A percentile compares a stretch with the other conserved stretches of the same genome.
These are phyloP conservation scores for Osmanthus fragrans DNA, from an alignment of 257 asterid species.

Conservation along the genomic window DNA sequence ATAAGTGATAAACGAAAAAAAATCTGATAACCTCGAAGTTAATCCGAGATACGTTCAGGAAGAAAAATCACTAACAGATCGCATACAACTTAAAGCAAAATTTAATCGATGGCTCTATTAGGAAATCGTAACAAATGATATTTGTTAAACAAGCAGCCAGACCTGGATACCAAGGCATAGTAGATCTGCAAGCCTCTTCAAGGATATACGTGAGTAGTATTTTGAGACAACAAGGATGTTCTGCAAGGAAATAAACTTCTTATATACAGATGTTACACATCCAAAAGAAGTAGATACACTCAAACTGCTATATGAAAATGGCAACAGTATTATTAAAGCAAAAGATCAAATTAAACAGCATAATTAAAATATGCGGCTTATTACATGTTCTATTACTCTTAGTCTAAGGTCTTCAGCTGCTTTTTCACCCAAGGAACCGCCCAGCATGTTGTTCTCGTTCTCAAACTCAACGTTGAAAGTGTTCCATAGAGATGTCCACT, in stretches of 20 bases:
- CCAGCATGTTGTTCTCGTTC: conserved; percentile 79
- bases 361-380: not conserved
- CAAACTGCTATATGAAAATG: no score
- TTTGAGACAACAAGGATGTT: conserved; percentile 89
- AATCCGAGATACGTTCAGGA: not conserved
- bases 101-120: not conserved
- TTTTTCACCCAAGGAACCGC: conserved; percentile 83
- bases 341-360: not conserved
- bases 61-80: no score
- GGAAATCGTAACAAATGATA: not conserved
- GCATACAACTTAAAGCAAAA: no score
- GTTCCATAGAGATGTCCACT: conserved; percentile 80
- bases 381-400: conserved; percentile 94
- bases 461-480: conserved; percentile 86
- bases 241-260: conserved; percentile 50
- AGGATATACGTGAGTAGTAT: conserved; percentile 81
- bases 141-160: conserved; percentile 1
- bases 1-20: not conserved
- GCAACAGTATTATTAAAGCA: not conserved
- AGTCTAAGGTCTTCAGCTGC: conserved; percentile 85
- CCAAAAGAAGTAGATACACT: no score
- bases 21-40: not conserved
- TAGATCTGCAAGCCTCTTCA: conserved; percentile 87
- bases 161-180: conserved; percentile 83
- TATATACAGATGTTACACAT: not conserved